phyloP scores from a whole-genome alignment of 768 basidiomycete genomes.

The Infundibulicybe gibba region DNA sequence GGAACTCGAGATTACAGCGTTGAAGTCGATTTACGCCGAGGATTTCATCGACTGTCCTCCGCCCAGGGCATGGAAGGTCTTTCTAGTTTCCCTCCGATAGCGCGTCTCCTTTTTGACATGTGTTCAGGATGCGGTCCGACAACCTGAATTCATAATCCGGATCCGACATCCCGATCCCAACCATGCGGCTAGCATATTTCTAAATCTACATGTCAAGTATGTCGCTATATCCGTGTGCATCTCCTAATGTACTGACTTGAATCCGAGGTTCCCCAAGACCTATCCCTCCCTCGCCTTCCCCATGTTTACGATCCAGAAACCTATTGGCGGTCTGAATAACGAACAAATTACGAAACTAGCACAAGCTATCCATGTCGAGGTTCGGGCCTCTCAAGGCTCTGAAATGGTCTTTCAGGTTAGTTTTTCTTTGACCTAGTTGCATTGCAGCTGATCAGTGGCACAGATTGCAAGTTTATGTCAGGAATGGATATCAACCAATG shows the following conservation, averaged over 20 bases:
- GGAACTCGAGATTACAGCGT: constrained; percentile 67
- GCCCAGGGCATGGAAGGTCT: constrained; percentile 82
- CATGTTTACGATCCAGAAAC: constrained; percentile 65
- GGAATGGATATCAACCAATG: constrained; percentile 64
- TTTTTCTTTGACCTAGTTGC: not conserved
- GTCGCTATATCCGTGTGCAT: constrained; percentile 13
- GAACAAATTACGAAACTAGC: constrained; percentile 56
- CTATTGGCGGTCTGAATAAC: constrained; percentile 52
- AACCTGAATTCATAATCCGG: constrained; percentile 75
- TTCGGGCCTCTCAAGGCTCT: constrained; percentile 58
- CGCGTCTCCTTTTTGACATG: constrained; percentile 4
- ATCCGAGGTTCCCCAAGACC: constrained; percentile 69
- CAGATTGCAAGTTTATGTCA: constrained; percentile 67
- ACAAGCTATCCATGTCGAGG: constrained; percentile 61
- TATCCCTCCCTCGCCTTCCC: constrained; percentile 75
- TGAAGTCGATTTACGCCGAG: constrained; percentile 77
- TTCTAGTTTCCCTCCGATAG: constrained; percentile 7
- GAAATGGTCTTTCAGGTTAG: constrained; percentile 74
- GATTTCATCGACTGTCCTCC: constrained; percentile 74
- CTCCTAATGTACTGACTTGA: not conserved
- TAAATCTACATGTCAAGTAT: constrained; percentile 71
- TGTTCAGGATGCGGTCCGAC: constrained; percentile 56
- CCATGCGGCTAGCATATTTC: constrained; percentile 54
- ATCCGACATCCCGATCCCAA: constrained; percentile 61
- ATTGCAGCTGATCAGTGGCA: not conserved